Conservation (phyloP, 768 basidiomycete species). For the Leccinum aurantiacum region DNA sequence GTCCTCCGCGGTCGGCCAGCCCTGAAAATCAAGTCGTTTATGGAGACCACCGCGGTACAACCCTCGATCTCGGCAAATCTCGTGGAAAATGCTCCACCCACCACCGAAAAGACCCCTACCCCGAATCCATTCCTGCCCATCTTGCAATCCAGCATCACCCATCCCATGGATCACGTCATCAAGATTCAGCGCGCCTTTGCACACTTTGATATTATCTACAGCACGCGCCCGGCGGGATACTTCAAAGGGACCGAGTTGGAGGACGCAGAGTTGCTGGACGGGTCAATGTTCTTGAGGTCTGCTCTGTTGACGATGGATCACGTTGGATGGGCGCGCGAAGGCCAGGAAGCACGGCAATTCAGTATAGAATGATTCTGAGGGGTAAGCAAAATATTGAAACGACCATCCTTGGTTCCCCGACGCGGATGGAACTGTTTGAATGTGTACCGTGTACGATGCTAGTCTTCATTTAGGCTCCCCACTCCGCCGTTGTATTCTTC, state of each 20-base stretch:
- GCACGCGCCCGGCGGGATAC: conserved; percentile 27
- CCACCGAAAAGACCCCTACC: conserved; percentile 13
- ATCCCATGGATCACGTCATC: conserved; percentile 35
- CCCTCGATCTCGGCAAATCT: conserved; percentile 9
- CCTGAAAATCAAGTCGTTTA: conserved; percentile 33
- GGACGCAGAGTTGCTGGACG: conserved; percentile 35
- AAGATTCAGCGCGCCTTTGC: conserved; percentile 37
- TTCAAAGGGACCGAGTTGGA: conserved; percentile 31
- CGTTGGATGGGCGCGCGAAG: conserved; percentile 43
- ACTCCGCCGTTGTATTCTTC: not conserved
- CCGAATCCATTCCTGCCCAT: conserved; percentile 43
- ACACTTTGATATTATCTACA: conserved; percentile 35
- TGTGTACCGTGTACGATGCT: not conserved
- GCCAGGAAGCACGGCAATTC: conserved; percentile 27
- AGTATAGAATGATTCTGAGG: conserved; percentile 29
- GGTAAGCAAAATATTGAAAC: not conserved
- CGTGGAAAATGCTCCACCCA: not conserved
- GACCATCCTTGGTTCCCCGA: not conserved
- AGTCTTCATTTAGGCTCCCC: not conserved
- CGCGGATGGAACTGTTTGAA: not conserved
- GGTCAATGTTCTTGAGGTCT: conserved; percentile 35
- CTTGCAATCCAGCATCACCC: conserved; percentile 37
- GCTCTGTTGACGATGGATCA: conserved; percentile 32
- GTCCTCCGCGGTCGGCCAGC: conserved; percentile 30
- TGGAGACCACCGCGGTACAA: conserved; percentile 25